These are phyloP conservation scores for Cladosporium sp. DNA, from an alignment of 2,329 filamentous ascomycete genomes.

Conservation along the genomic window DNA sequence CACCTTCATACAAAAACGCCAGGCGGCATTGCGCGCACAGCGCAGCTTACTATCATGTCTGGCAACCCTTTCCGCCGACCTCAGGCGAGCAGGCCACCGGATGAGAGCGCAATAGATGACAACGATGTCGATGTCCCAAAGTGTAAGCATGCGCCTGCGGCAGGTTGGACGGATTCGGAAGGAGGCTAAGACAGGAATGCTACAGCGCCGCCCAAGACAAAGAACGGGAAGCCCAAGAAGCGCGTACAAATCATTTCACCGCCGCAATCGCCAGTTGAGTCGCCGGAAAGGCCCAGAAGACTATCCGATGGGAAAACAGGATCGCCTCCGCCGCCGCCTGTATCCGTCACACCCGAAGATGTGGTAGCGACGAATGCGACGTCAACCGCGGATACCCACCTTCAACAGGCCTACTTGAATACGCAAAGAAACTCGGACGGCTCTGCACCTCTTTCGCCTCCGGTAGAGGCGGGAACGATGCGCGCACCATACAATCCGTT, in stretches of 20 bases:
- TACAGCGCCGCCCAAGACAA: conserved; percentile 18
- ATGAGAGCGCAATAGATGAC: conserved; percentile 16
- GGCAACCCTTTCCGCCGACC: conserved; percentile 29
- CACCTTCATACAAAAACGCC: too few relatives aligned
- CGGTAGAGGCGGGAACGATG: conserved; percentile 12
- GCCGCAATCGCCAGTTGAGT: conserved; percentile 16
- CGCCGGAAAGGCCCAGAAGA: conserved; percentile 11
- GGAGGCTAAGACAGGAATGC: conserved; percentile 20
- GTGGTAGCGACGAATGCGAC: conserved; percentile 19
- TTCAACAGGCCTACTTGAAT: conserved; percentile 20
- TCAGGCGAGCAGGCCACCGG: conserved; percentile 18
- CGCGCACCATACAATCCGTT: conserved; percentile 32
- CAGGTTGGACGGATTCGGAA: conserved; percentile 17
- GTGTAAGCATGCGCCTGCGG: conserved; percentile 19
- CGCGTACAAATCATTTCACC: conserved; percentile 10
- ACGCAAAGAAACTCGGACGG: conserved; percentile 21
- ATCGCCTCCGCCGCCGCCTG: conserved; percentile 5
- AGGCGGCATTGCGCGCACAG: neutral
- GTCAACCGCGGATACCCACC: conserved; percentile 19
- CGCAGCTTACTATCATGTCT: conserved; percentile 20
- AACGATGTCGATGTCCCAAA: conserved; percentile 15
- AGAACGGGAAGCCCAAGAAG: conserved; percentile 12
- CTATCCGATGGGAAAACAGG: conserved; percentile 9
- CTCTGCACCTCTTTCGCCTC: conserved; percentile 13
- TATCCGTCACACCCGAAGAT: conserved; percentile 6